phyloP scores from a whole-genome alignment of 2,329 filamentous ascomycete species.

The Ophiosphaerella korrae region DNA sequence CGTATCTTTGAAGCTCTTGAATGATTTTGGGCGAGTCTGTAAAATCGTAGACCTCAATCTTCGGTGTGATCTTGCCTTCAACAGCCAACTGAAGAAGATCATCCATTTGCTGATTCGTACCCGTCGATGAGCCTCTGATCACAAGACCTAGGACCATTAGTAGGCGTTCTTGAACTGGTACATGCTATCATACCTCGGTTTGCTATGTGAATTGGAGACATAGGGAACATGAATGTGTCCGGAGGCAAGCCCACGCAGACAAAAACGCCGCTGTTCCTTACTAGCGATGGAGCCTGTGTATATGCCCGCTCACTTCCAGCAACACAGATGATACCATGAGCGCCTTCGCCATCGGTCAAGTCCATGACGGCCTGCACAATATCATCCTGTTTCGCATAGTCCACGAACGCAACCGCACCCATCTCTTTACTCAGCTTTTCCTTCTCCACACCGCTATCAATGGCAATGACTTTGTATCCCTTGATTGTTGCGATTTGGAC shows the following conservation, averaged over 20 bases:
- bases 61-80: constrained; percentile 48
- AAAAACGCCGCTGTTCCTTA: constrained; percentile 54
- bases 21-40: constrained; percentile 44
- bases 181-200: constrained; percentile 44
- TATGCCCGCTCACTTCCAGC: constrained; percentile 55
- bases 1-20: constrained; percentile 39
- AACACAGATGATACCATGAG: constrained; percentile 54
- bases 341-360: constrained; percentile 51
- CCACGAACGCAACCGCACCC: constrained; percentile 75
- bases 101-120: constrained; percentile 53
- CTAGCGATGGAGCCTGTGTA: constrained; percentile 50
- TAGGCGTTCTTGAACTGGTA: not conserved
- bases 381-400: constrained; percentile 66
- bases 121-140: constrained; percentile 55
- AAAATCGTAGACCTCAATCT: constrained; percentile 45
- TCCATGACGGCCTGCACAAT: constrained; percentile 47
- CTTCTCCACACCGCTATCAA: constrained; percentile 85
- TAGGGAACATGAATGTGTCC: constrained; percentile 50
- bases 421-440: constrained; percentile 69
- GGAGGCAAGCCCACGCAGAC: constrained; percentile 56
- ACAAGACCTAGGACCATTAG: constrained; percentile 41
- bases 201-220: constrained; percentile 54
- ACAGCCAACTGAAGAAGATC: constrained; percentile 52
- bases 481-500: constrained; percentile 84
- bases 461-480: constrained; percentile 80